Conservation (phyloP, 1,284 basidiomycete genomes). For the Microbotryomycetes sp. region DNA sequence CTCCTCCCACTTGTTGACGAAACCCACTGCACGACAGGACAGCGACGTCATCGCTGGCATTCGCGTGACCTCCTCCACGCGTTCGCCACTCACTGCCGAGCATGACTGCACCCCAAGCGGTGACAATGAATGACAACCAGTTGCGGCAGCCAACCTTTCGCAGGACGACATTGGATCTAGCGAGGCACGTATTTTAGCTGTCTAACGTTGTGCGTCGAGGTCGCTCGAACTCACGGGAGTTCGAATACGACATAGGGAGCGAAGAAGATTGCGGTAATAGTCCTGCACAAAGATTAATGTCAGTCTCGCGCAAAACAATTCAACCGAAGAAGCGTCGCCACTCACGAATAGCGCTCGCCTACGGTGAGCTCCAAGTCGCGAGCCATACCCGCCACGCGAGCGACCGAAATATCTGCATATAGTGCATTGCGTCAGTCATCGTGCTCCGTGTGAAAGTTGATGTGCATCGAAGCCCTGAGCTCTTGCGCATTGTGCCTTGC, state of each 20-base stretch:
- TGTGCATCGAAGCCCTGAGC: no score
- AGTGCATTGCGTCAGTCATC: background rate
- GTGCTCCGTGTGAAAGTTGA: no score
- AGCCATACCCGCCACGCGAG: constrained; percentile 39
- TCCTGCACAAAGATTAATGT: background rate
- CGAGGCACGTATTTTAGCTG: no score
- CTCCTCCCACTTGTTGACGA: constrained; percentile 37
- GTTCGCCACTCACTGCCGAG: background rate
- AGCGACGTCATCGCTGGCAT: background rate
- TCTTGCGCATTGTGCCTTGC: no score
- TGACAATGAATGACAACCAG: constrained; percentile 39
- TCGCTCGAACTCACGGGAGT: background rate
- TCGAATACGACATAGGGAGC: constrained; percentile 37
- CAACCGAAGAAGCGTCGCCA: background rate
- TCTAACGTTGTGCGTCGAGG: no score
- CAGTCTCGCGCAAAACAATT: no score
- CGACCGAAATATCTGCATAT: constrained; percentile 36
- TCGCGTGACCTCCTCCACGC: background rate
- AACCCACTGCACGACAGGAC: constrained; percentile 31
- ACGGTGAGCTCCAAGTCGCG: constrained; percentile 34
- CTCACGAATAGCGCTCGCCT: constrained; percentile 40
- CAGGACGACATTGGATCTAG: constrained; percentile 32
- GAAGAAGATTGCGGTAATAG: constrained; percentile 43
- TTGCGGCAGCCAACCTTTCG: constrained; percentile 42
- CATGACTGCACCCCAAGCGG: constrained; percentile 41